Conservation (phyloP, 352 stramenopile genomes). For the Phytophthora idaei region DNA sequence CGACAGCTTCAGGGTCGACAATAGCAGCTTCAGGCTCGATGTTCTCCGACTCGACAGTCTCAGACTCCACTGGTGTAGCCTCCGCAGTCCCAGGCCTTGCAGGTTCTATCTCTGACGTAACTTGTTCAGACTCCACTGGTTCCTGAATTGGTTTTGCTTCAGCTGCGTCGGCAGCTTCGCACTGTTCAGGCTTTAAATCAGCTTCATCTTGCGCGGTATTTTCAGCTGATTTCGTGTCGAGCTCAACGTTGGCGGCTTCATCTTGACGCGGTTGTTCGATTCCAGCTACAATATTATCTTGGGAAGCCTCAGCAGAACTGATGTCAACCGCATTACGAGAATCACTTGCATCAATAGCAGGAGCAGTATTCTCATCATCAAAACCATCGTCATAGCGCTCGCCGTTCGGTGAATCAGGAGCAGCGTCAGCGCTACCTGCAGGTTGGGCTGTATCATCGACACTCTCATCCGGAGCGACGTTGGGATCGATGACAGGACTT, state of each 20-base stretch:
- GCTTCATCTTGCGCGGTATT: neutral
- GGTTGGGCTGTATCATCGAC: neutral
- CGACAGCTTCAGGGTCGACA: neutral
- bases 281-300: neutral
- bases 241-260: neutral
- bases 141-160: conserved; percentile 1
- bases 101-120: neutral
- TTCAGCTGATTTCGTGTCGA: neutral
- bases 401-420: conserved; percentile 17
- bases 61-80: too few relatives aligned
- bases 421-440: neutral
- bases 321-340: conserved; percentile 1
- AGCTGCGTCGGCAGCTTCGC: neutral
- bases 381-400: conserved; percentile 35
- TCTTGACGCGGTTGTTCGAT: conserved; percentile 5
- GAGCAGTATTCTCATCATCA: conserved; percentile 31
- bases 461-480: neutral
- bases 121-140: neutral
- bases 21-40: neutral
- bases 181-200: conserved; percentile 2
- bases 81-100: too few relatives aligned
- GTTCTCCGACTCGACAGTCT: neutral
- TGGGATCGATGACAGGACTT: neutral
- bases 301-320: neutral
- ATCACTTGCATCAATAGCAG: conserved; percentile 1